A percentile compares a stretch with the other conserved stretches of the same genome.
phyloP scores from a whole-genome alignment of 139 green algal genomes.

The Nannochloris sp. region DNA sequence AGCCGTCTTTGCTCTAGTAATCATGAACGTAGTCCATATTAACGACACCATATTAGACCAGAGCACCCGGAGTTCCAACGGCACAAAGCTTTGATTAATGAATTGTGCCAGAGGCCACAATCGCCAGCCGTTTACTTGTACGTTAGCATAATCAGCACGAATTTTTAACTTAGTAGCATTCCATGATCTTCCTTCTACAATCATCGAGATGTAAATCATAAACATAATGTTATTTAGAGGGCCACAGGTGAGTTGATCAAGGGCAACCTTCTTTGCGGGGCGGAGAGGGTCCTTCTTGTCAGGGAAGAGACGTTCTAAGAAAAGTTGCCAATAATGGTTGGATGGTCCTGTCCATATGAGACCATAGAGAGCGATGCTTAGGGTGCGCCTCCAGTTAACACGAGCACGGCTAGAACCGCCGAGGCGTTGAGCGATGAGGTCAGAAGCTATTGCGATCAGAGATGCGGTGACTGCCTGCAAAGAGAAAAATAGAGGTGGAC shows the following conservation, averaged over 20 bases:
- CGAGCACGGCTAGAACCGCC: background rate
- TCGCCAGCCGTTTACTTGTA: conserved; percentile 13
- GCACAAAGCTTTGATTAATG: conserved; percentile 18
- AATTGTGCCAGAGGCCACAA: conserved; percentile 22
- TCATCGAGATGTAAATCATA: conserved; percentile 1
- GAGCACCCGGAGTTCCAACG: conserved; percentile 20
- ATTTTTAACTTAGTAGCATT: background rate
- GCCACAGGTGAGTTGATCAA: conserved; percentile 25
- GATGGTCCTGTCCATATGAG: conserved; percentile 10
- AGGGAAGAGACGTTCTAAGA: conserved; percentile 20
- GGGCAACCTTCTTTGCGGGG: background rate
- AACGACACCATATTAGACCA: conserved; percentile 13
- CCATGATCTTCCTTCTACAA: conserved; percentile 5
- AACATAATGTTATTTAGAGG: conserved; percentile 24
- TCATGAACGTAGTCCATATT: conserved; percentile 21
- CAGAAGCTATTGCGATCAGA: background rate
- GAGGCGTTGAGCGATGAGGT: conserved; percentile 23
- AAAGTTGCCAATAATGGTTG: conserved; percentile 23
- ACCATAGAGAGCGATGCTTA: conserved; percentile 13
- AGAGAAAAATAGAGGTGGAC: too few species aligned
- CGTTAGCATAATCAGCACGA: background rate
- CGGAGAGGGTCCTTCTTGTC: conserved; percentile 2
- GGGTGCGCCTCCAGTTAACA: conserved; percentile 19
- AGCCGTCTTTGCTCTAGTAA: background rate
- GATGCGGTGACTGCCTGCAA: too few species aligned